phyloP scores from a whole-genome alignment of 2,329 filamentous ascomycete species.

The Calonectria pteridis region DNA sequence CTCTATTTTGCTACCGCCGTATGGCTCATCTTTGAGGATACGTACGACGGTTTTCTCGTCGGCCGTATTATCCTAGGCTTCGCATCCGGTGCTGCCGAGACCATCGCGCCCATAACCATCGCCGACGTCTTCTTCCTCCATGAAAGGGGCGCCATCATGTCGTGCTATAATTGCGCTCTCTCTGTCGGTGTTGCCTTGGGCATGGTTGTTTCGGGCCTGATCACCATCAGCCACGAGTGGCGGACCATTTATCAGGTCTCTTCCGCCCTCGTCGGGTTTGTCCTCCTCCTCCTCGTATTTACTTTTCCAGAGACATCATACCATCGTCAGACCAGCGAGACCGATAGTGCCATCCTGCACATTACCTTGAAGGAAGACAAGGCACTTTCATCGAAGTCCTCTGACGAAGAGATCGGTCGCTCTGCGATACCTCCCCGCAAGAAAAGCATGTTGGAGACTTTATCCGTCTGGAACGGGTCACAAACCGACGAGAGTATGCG shows the following conservation, averaged over 20 bases:
- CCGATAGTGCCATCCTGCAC: constrained; percentile 4
- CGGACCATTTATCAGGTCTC: constrained; percentile 65
- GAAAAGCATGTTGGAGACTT: constrained; percentile 48
- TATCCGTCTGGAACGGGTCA: constrained; percentile 55
- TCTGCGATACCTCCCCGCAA: constrained; percentile 26
- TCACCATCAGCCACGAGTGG: constrained; percentile 63
- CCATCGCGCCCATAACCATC: constrained; percentile 63
- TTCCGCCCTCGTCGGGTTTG: constrained; percentile 61
- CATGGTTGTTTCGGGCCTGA: constrained; percentile 59
- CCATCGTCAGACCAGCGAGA: constrained; percentile 44
- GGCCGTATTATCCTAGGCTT: constrained; percentile 66
- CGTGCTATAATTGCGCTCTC: constrained; percentile 56
- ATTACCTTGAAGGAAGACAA: constrained; percentile 22
- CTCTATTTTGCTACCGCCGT: constrained; percentile 57
- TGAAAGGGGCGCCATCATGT: constrained; percentile 65
- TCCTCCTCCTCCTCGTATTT: constrained; percentile 62
- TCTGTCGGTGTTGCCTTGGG: constrained; percentile 58
- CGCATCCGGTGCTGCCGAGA: constrained; percentile 66
- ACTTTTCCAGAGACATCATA: constrained; percentile 69
- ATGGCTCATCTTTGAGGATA: constrained; percentile 58
- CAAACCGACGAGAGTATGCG: constrained; percentile 61
- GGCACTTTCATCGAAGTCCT: constrained; percentile 26
- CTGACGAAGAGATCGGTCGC: constrained; percentile 29
- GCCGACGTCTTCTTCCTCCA: constrained; percentile 70
- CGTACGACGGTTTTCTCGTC: constrained; percentile 57